A percentile compares a stretch with the other conserved stretches of the same genome.
Conservation (phyloP, 2,329 filamentous ascomycete species). For the Aspergillus pseudoglaucus region DNA sequence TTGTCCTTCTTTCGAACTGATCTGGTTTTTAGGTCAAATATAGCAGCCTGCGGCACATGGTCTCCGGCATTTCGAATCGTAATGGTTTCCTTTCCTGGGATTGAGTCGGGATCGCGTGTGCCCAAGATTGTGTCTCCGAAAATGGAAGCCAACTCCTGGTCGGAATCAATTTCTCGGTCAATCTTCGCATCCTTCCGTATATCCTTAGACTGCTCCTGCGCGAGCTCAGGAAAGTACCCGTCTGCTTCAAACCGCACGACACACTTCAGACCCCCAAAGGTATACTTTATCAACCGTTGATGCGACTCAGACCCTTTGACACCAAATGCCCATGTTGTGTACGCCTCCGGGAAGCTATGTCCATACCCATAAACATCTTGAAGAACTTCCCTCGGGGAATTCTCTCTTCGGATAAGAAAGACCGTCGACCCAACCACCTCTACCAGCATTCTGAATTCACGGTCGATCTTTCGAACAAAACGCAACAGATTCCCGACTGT, state of each 20-base stretch:
- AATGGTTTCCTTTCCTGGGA: slow-evolving; percentile 4
- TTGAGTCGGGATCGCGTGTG: not conserved
- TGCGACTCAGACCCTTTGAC: slow-evolving; percentile 54
- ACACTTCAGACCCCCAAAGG: slow-evolving; percentile 47
- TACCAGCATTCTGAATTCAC: slow-evolving; percentile 53
- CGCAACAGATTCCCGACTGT: slow-evolving; percentile 57
- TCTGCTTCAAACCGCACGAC: slow-evolving; percentile 55
- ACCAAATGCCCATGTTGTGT: slow-evolving; percentile 56
- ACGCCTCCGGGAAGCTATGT: slow-evolving; percentile 59
- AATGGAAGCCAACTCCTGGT: slow-evolving; percentile 2
- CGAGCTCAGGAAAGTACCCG: slow-evolving; percentile 42
- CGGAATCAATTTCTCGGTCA: not conserved
- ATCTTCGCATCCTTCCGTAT: not conserved
- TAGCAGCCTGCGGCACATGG: slow-evolving; percentile 35
- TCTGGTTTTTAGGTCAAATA: slow-evolving; percentile 51
- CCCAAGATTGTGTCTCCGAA: slow-evolving; percentile 1
- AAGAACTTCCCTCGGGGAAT: slow-evolving; percentile 53
- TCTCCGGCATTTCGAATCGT: slow-evolving; percentile 16
- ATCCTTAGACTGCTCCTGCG: not conserved
- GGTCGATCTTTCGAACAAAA: slow-evolving; percentile 44
- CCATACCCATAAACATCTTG: slow-evolving; percentile 54
- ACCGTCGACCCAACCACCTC: slow-evolving; percentile 52
- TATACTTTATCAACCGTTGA: slow-evolving; percentile 56
- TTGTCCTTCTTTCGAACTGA: slow-evolving; percentile 26
- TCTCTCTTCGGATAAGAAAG: slow-evolving; percentile 59